phyloP scores from a whole-genome alignment of 2,329 filamentous ascomycete genomes.

The Xylariaceae sp. region DNA sequence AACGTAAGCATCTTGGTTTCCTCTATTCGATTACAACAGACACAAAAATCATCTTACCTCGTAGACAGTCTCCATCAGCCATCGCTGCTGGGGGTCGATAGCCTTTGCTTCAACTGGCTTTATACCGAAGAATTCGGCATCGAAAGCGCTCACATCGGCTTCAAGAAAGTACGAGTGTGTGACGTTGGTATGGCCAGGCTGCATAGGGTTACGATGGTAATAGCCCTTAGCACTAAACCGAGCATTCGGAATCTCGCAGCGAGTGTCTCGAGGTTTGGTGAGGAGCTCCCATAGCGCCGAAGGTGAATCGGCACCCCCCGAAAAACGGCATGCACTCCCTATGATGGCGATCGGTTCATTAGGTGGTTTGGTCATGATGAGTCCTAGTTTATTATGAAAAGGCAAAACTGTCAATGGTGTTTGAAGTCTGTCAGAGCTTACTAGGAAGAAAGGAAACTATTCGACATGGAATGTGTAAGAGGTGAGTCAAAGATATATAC shows the following conservation, averaged over 20 bases:
- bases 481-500: too few species aligned
- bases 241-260: not conserved
- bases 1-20: too few species aligned
- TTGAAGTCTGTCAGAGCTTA: too few species aligned
- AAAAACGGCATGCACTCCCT: not conserved
- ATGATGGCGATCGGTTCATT: not conserved
- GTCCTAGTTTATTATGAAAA: too few species aligned
- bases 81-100: not conserved
- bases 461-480: too few species aligned
- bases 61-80: not conserved
- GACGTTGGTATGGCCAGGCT: not conserved
- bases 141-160: not conserved
- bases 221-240: not conserved
- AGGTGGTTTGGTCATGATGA: too few species aligned
- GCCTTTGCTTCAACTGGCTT: not conserved
- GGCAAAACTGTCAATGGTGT: too few species aligned
- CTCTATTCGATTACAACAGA: too few species aligned
- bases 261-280: not conserved
- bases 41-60: too few species aligned
- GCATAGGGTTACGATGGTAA: not conserved
- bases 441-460: too few species aligned
- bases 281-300: not conserved
- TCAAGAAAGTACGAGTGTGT: not conserved
- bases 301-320: not conserved
- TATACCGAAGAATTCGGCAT: constrained; percentile 3